Base-by-base conservation (phyloP, 202 grass and related monocot species). In the Bolboschoenoplectus hybrid region DNA sequence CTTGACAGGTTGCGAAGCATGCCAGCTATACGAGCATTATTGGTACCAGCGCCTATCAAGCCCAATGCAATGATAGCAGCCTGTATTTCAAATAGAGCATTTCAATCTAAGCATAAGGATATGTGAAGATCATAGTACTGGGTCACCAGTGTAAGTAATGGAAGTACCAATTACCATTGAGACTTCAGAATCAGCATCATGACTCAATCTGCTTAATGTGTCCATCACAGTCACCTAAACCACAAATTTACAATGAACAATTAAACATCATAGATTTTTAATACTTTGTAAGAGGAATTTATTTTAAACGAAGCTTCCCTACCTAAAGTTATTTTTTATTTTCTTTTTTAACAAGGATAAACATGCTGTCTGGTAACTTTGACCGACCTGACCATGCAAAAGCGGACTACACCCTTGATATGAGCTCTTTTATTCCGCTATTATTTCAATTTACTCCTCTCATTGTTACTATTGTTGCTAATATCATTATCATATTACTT, bases 1-100 rank as follows among this genome's bases (percentile, higher is more conserved):
- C 97, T 98, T 67, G 97, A 98, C 68, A 98, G 92, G 80, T 92
- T 96, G 3, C 93, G 93, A 88, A 98, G 97, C 93, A 98, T 98
- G 89, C 90, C 88, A 80, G 97, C 97, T 94, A 98, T 98, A 74
- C 97, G 89, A 84, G 97, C 93, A 89, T 98, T 98, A 66, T 99
- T 99, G 80, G 97, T 99, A 74, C 97, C 97, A 44, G 97, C 91
- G 81, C 97, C 97, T 84, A 96, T 92, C 67, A 99, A 99, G n/a
- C 97, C 97, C 86, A 99, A 88, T 46, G 93, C 91, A 65, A 99
- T 88, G 36, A 99, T 99, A 11, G 97, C 93, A 88, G 97, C 90
- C 97, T 99, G 84, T 57, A 91, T 67, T 6, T 80, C 65, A 75
- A 57, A 64, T 73, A 60, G 79, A 11, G 77, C 51, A 52, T 81